A percentile compares a stretch with the other conserved stretches of the same genome.
phyloP scores from a whole-genome alignment of 352 stramenopile genomes.

The Globisporangium abappressorium region DNA sequence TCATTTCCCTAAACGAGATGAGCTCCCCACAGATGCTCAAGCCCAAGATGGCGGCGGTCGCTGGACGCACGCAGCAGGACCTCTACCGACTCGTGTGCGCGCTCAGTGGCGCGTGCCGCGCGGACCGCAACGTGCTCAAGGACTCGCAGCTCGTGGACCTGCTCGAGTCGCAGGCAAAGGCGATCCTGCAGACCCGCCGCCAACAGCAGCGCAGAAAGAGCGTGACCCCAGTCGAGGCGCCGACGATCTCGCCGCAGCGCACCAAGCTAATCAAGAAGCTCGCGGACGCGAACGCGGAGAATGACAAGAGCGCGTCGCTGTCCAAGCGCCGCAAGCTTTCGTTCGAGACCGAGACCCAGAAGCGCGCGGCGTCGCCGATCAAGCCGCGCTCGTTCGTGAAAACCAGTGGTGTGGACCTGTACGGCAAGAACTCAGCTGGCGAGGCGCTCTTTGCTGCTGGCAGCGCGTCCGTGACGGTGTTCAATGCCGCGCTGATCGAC shows the following conservation, averaged over 20 bases:
- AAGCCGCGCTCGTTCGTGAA: conserved; percentile 14
- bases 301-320: conserved; percentile 19
- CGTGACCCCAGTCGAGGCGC: neutral
- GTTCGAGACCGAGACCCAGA: conserved; percentile 17
- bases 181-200: conserved; percentile 47
- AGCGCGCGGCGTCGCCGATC: conserved; percentile 8
- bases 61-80: conserved; percentile 24
- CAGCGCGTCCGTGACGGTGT: conserved; percentile 10
- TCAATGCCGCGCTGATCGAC: conserved; percentile 13
- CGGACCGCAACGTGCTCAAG: conserved; percentile 64
- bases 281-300: conserved; percentile 13
- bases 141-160: conserved; percentile 62
- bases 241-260: conserved; percentile 22
- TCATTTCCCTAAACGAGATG: neutral
- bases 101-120: conserved; percentile 55
- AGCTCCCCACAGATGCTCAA: neutral
- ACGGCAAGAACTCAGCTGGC: conserved; percentile 10
- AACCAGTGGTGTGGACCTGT: neutral
- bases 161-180: conserved; percentile 49
- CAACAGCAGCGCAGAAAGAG: conserved; percentile 24
- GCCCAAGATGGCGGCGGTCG: conserved; percentile 5
- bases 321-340: conserved; percentile 49
- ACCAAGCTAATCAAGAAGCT: conserved; percentile 41
- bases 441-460: conserved; percentile 4
- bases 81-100: conserved; percentile 47